Conservation (phyloP, 169 alveolate species). For the Plasmodium falciparum region DNA sequence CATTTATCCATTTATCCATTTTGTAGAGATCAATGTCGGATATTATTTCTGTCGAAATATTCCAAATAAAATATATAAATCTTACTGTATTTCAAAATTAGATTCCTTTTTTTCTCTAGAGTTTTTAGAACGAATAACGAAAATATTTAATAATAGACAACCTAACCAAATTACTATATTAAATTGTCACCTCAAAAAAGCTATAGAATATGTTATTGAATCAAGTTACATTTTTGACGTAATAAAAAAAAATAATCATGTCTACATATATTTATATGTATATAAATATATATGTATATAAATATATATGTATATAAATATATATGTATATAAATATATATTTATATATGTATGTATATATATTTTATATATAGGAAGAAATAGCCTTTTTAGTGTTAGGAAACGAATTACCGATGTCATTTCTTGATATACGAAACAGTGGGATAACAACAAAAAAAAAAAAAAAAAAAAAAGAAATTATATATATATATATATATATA, state of each 20-base stretch:
- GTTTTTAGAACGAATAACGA: constrained; percentile 15
- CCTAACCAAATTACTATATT: constrained; percentile 42
- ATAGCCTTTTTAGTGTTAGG: constrained; percentile 44
- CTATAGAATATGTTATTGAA: constrained; percentile 63
- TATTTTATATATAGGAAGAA: constrained; percentile 29
- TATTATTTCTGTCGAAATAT: constrained; percentile 51
- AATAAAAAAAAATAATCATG: neutral
- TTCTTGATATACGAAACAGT: constrained; percentile 49
- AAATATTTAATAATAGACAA: constrained; percentile 4
- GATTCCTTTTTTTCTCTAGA: constrained; percentile 22
- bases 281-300: constrained; percentile 3
- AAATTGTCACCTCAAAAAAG: constrained; percentile 39
- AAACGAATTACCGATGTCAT: constrained; percentile 54
- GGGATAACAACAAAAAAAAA: neutral
- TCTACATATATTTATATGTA: neutral
- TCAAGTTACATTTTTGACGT: constrained; percentile 47
- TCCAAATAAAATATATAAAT: constrained; percentile 47
- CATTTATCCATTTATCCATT: neutral
- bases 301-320: neutral
- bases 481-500: neutral
- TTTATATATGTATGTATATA: neutral
- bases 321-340: neutral
- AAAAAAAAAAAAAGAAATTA: neutral
- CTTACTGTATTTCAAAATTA: constrained; percentile 26
- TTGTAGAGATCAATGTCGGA: constrained; percentile 39